Evolutionary conservation across 1,284 basidiomycete genomes (phyloP).

Genomic region (Xerocomus minutiporus): DNA sequence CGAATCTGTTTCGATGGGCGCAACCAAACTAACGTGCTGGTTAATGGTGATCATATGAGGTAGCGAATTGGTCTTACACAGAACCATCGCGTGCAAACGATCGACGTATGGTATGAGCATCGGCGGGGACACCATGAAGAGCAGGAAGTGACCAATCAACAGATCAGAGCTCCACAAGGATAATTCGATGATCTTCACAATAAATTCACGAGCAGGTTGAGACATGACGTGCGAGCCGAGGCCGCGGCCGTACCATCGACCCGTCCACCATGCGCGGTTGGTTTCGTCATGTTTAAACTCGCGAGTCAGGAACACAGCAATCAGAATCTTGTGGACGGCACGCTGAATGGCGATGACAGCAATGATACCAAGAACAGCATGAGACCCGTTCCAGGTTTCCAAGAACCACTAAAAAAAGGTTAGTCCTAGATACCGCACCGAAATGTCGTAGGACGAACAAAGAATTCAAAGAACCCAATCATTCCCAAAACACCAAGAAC

Average conservation of each 20-base stretch:
- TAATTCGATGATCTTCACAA: constrained; percentile 83
- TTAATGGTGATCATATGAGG: constrained; percentile 18
- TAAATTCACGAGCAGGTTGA: constrained; percentile 83
- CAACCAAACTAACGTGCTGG: constrained; percentile 61
- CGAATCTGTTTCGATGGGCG: constrained; percentile 88
- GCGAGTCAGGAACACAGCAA: constrained; percentile 86
- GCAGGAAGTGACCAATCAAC: constrained; percentile 59
- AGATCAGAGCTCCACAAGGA: constrained; percentile 79
- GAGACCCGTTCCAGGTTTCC: constrained; percentile 87
- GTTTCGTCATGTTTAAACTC: constrained; percentile 98
- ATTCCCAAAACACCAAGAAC: constrained; percentile 76
- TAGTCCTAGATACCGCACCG: constrained; percentile 1
- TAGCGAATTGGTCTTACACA: constrained; percentile 49
- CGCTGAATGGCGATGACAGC: constrained; percentile 86
- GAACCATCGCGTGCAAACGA: constrained; percentile 67
- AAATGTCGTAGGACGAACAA: constrained; percentile 50
- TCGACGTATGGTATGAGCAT: constrained; percentile 73
- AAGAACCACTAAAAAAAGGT: constrained; percentile 75
- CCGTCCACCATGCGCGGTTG: constrained; percentile 97
- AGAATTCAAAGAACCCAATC: constrained; percentile 91
- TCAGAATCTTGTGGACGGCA: constrained; percentile 87
- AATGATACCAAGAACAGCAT: constrained; percentile 87
- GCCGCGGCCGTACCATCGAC: constrained; percentile 92
- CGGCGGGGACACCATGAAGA: constrained; percentile 73
- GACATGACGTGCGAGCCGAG: constrained; percentile 85